phyloP scores from a whole-genome alignment of 345 rosid species.

The Salix arbutifolia region DNA sequence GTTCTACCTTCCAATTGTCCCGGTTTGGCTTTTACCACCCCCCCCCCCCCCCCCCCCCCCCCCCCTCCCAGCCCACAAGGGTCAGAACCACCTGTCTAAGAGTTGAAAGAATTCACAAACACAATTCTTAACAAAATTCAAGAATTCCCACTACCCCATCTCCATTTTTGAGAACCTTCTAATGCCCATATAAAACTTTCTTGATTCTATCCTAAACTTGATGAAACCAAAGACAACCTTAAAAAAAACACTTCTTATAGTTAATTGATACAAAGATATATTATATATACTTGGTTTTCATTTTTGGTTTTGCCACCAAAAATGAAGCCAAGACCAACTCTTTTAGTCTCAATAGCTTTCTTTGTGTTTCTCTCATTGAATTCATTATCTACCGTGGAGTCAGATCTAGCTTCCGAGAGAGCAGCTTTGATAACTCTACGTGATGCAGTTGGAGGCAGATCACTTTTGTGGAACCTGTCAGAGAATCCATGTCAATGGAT shows the following conservation, averaged over 20 bases:
- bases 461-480: conserved; percentile 18
- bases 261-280: too few relatives aligned
- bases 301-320: neutral
- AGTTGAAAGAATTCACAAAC: neutral
- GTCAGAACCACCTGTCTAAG: neutral
- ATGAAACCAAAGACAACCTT: neutral
- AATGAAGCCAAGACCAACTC: conserved; percentile 7
- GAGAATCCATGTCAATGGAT: conserved; percentile 37
- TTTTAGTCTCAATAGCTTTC: neutral
- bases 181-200: neutral
- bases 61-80: neutral
- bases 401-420: conserved; percentile 27
- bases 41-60: neutral
- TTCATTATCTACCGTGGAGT: neutral
- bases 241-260: neutral
- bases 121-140: neutral
- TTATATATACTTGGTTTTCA: neutral
- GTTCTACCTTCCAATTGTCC: neutral
- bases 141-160: neutral
- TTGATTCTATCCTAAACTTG: neutral
- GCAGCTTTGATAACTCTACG: conserved; percentile 19
- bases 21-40: neutral
- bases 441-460: conserved; percentile 18
- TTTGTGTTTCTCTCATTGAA: neutral
- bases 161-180: neutral